Conservation (phyloP, 2,329 filamentous ascomycete species). For the Venturiaceae sp. region DNA sequence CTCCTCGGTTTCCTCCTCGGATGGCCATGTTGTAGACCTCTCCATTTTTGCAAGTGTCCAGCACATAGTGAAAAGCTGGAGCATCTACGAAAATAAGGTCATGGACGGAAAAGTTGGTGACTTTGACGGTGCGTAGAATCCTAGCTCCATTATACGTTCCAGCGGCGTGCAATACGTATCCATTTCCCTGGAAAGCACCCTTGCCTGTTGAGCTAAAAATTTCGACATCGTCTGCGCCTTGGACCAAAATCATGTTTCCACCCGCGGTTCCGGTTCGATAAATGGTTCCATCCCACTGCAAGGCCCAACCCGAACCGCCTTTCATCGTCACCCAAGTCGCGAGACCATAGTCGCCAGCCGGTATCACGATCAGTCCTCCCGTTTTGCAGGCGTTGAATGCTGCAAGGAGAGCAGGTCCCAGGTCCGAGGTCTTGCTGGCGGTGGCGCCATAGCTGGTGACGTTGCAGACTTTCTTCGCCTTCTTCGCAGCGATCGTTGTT, state of each 20-base stretch:
- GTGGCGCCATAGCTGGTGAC: conserved; percentile 43
- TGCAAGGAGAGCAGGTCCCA: conserved; percentile 36
- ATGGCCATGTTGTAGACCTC: conserved; percentile 48
- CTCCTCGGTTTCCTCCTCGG: conserved; percentile 41
- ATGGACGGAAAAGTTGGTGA: conserved; percentile 38
- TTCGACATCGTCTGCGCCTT: conserved; percentile 42
- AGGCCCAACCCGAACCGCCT: conserved; percentile 37
- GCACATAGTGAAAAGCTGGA: conserved; percentile 39
- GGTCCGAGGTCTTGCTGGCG: conserved; percentile 41
- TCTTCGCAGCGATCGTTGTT: conserved; percentile 28
- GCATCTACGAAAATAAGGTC: conserved; percentile 40
- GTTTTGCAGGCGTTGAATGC: conserved; percentile 42
- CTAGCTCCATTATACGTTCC: conserved; percentile 32
- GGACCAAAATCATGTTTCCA: conserved; percentile 45
- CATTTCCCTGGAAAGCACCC: conserved; percentile 43
- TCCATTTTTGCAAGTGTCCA: conserved; percentile 42
- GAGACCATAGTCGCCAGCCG: conserved; percentile 40
- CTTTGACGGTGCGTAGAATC: conserved; percentile 35
- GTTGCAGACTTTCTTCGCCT: conserved; percentile 40
- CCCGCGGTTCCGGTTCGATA: conserved; percentile 39
- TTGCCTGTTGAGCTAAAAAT: conserved; percentile 42
- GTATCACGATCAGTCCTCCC: conserved; percentile 42
- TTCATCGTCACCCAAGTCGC: conserved; percentile 39
- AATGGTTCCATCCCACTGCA: conserved; percentile 45
- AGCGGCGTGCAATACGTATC: conserved; percentile 38